These are phyloP conservation scores for Cairneyella variabilis DNA, from an alignment of 495 filamentous ascomycete genomes.

Conservation along the genomic window DNA sequence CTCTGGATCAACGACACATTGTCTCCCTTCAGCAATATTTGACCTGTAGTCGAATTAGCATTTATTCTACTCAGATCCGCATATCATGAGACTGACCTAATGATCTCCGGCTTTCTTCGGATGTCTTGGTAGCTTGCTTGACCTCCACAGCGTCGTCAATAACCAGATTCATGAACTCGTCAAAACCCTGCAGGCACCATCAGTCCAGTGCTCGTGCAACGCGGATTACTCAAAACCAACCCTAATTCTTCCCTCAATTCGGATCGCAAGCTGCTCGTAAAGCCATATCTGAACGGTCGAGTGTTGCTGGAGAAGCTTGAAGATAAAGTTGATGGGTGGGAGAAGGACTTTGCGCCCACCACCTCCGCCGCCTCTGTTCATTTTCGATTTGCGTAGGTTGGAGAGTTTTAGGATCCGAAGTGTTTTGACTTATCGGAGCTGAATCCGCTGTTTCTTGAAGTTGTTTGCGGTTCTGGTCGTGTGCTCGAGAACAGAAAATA, in stretches of 20 bases:
- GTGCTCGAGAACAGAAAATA: neutral
- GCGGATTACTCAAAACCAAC: slow-evolving; percentile 51
- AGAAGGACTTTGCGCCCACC: slow-evolving; percentile 85
- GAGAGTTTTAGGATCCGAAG: neutral
- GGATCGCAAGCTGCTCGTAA: slow-evolving; percentile 88
- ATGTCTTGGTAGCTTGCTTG: slow-evolving; percentile 74
- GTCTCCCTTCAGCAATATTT: slow-evolving; percentile 95
- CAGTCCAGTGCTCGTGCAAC: slow-evolving; percentile 10
- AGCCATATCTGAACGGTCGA: slow-evolving; percentile 91
- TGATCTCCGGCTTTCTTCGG: slow-evolving; percentile 71
- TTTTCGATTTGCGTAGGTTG: slow-evolving; percentile 31
- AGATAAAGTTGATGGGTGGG: slow-evolving; percentile 97
- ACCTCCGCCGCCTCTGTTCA: slow-evolving; percentile 78
- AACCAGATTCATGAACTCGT: slow-evolving; percentile 99
- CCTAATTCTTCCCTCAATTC: slow-evolving; percentile 93
- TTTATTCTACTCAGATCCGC: neutral
- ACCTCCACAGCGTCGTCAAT: slow-evolving; percentile 95
- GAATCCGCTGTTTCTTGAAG: neutral
- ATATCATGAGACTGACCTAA: slow-evolving; percentile 57
- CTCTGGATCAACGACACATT: slow-evolving; percentile 94
- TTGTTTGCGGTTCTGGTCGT: neutral
- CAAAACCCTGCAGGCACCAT: slow-evolving; percentile 64
- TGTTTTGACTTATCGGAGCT: neutral
- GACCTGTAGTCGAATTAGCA: slow-evolving; percentile 56
- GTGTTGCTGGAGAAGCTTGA: slow-evolving; percentile 88